Evolutionary conservation across 202 grass and related monocot species (phyloP), one percentile per base, ranked within the genome.

Genomic region (Cymbopogon flexuosus): DNA sequence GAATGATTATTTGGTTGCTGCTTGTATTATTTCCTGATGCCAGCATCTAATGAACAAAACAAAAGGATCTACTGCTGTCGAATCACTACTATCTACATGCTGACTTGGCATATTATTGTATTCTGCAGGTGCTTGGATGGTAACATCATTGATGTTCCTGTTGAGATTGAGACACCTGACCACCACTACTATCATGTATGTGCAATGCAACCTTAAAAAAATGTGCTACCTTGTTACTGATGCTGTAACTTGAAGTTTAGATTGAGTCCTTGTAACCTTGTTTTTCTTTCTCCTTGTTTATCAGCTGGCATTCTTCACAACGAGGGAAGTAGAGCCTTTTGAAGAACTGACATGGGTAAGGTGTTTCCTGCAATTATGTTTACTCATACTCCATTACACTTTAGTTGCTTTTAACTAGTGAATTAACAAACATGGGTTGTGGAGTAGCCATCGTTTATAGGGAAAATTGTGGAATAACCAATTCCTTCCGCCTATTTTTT

Each of bases 281-380:
- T 68, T 52, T 72, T 65, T 39, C 61, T 52, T 42, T 36, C 37
- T 83, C 76, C 41, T 70, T 54, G 83, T 71, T 80, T 84, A 21
- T 76, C 83, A 98, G 95, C 51, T 98, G 73, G 92, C 95, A 0
- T 98, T 91, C 79, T 98, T 98, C 73, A 95, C 95, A 65, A 91
- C 42, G 9, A 88, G 82, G 58, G 31, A 88, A 81, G 62, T 90
- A 77, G 56, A 90, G 68, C 72, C 84, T 39, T 91, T 84, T 66
- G 95, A 98, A 79, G 92, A 98, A 78, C 68, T 98, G 52, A 95
- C 95, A 91, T 98, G 95, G 95, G 95, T 95, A 90, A 61, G 27
- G 33, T 73, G 15, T n/a, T 72, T 21, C 41, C 41, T 77, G 46
- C 41, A 82, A 30, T 51, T 78, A 19, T 23, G 47, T 73, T 57